phyloP scores from a whole-genome alignment of 108 stramenopile genomes.

The Discostella pseudostelligera region DNA sequence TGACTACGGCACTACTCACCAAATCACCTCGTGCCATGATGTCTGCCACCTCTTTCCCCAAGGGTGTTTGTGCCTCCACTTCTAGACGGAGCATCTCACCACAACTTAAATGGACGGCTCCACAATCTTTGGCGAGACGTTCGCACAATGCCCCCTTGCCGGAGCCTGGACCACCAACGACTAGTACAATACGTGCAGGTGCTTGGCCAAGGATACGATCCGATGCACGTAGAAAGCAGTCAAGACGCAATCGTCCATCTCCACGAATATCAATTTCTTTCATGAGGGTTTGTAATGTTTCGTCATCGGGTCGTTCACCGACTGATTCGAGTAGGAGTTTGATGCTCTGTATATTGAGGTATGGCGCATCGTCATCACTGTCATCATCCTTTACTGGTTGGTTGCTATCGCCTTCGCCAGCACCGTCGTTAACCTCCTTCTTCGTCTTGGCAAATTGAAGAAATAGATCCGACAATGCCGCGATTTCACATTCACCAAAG shows the following conservation, averaged over 20 bases:
- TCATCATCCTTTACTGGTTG: neutral
- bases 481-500: slow-evolving; percentile 64
- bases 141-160: slow-evolving; percentile 90
- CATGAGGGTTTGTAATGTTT: slow-evolving; percentile 52
- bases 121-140: slow-evolving; percentile 68
- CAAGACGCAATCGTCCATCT: slow-evolving; percentile 55
- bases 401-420: too few species aligned
- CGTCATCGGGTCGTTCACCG: slow-evolving; percentile 58
- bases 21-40: slow-evolving; percentile 87
- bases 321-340: slow-evolving; percentile 46
- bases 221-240: slow-evolving; percentile 58
- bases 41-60: slow-evolving; percentile 79
- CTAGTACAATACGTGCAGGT: slow-evolving; percentile 80
- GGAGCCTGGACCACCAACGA: slow-evolving; percentile 95
- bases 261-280: slow-evolving; percentile 51
- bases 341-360: slow-evolving; percentile 48
- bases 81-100: slow-evolving; percentile 94
- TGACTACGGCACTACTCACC: slow-evolving; percentile 72
- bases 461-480: slow-evolving; percentile 70
- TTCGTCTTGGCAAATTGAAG: slow-evolving; percentile 48
- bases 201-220: slow-evolving; percentile 59
- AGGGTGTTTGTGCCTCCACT: slow-evolving; percentile 69
- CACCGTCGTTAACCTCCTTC: neutral
- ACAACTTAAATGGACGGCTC: slow-evolving; percentile 87
- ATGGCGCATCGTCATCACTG: slow-evolving; percentile 23